phyloP scores from a whole-genome alignment of 768 basidiomycete genomes.

The Podaxis sp. region DNA sequence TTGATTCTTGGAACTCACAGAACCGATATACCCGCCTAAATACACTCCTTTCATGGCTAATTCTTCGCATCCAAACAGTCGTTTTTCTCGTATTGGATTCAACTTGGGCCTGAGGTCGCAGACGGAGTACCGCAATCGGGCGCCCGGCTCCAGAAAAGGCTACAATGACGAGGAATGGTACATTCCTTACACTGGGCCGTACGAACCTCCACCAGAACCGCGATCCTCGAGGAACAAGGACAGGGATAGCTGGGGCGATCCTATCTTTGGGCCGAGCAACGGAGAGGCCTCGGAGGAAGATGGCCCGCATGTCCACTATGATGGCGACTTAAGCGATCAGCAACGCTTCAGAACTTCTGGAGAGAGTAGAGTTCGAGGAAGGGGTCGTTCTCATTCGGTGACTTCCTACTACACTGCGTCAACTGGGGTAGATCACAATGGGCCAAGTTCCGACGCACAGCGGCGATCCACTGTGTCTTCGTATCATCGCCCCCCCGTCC shows the following conservation, averaged over 20 bases:
- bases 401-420: slow-evolving; percentile 41
- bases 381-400: slow-evolving; percentile 39
- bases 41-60: slow-evolving; percentile 2
- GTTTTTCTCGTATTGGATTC: slow-evolving; percentile 8
- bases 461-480: slow-evolving; percentile 38
- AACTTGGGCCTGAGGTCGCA: slow-evolving; percentile 8
- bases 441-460: slow-evolving; percentile 27
- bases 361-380: slow-evolving; percentile 22
- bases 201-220: slow-evolving; percentile 18
- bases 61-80: slow-evolving; percentile 1
- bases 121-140: slow-evolving; percentile 4
- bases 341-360: slow-evolving; percentile 1
- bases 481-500: slow-evolving; percentile 30
- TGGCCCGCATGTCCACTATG: background rate
- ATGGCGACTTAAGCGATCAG: background rate
- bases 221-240: slow-evolving; percentile 9
- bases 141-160: background rate
- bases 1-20: background rate
- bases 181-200: slow-evolving; percentile 20
- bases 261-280: slow-evolving; percentile 12
- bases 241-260: slow-evolving; percentile 22
- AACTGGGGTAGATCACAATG: slow-evolving; percentile 38
- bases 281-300: background rate
- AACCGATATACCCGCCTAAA: background rate
- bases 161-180: slow-evolving; percentile 19